Evolutionary conservation across 2,329 filamentous ascomycete species (phyloP).

Genomic region (Nakataea oryzae): DNA sequence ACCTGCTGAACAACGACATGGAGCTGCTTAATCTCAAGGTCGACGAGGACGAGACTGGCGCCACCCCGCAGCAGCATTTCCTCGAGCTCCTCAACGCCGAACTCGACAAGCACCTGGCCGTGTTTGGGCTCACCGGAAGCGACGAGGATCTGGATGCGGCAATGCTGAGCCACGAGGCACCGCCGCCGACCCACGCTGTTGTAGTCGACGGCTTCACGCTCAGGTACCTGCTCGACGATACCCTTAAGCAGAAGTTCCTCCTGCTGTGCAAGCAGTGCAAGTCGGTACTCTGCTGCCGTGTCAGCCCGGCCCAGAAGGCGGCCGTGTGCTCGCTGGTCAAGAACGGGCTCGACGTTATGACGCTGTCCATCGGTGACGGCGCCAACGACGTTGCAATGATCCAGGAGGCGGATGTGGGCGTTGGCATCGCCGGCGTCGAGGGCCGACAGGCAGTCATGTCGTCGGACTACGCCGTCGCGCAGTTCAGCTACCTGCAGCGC

Average conservation of each 20-base stretch:
- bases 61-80: conserved; percentile 34
- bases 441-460: conserved; percentile 92
- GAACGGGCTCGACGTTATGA: conserved; percentile 90
- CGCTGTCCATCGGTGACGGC: conserved; percentile 83
- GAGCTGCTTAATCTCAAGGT: conserved; percentile 86
- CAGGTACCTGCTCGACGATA: conserved; percentile 74
- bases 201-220: conserved; percentile 93
- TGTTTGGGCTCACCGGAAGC: conserved; percentile 72
- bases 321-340: conserved; percentile 96
- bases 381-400: conserved; percentile 98
- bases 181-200: conserved; percentile 78
- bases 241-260: conserved; percentile 82
- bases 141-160: conserved; percentile 77
- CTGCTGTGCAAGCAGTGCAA: conserved; percentile 95
- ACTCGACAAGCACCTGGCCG: conserved; percentile 61
- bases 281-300: conserved; percentile 92
- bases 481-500: conserved; percentile 80
- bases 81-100: conserved; percentile 54
- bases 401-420: conserved; percentile 91
- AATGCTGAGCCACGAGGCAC: conserved; percentile 74
- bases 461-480: conserved; percentile 88
- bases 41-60: conserved; percentile 55
- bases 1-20: conserved; percentile 95
- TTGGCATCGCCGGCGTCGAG: conserved; percentile 89
- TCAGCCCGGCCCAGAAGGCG: conserved; percentile 93